Conservation (phyloP, 1,139 yeast species). For the Taiozyma sp. region DNA sequence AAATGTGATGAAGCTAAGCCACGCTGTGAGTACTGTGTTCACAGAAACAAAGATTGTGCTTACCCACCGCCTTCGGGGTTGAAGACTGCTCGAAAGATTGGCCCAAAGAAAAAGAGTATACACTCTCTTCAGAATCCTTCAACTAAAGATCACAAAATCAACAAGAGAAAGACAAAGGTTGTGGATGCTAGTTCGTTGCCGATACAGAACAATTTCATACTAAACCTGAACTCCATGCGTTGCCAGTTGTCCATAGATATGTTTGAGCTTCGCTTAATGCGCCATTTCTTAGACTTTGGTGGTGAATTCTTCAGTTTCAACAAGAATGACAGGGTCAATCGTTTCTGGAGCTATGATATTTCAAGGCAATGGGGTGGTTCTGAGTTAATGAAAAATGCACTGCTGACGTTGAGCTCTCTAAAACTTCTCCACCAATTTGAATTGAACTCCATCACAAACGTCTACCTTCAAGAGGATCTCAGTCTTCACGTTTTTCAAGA, state of each 20-base stretch:
- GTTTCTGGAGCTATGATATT: conserved; percentile 14
- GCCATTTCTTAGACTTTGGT: conserved; percentile 17
- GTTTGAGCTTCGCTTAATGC: conserved; percentile 15
- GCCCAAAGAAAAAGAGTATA: conserved; percentile 1
- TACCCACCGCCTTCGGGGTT: conserved; percentile 3
- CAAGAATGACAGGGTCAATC: conserved; percentile 5
- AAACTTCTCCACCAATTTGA: conserved; percentile 15
- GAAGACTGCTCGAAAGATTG: neutral
- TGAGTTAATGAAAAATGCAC: conserved; percentile 10
- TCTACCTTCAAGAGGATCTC: conserved; percentile 7
- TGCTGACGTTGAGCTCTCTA: conserved; percentile 16
- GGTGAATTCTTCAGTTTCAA: conserved; percentile 15
- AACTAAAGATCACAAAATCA: neutral
- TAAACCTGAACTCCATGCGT: conserved; percentile 14
- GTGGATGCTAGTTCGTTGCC: neutral
- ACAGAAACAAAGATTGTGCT: conserved; percentile 25
- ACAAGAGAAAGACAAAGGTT: neutral
- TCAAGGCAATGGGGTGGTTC: conserved; percentile 16
- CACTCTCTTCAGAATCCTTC: neutral
- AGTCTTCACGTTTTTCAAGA: conserved; percentile 1
- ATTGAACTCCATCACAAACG: conserved; percentile 10
- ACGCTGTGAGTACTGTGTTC: conserved; percentile 53
- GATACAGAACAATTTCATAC: neutral
- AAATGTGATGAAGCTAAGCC: conserved; percentile 74
- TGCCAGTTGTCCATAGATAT: conserved; percentile 10